These are phyloP conservation scores for Nakataea oryzae DNA, from an alignment of 2,329 filamentous ascomycete genomes.

Conservation along the genomic window DNA sequence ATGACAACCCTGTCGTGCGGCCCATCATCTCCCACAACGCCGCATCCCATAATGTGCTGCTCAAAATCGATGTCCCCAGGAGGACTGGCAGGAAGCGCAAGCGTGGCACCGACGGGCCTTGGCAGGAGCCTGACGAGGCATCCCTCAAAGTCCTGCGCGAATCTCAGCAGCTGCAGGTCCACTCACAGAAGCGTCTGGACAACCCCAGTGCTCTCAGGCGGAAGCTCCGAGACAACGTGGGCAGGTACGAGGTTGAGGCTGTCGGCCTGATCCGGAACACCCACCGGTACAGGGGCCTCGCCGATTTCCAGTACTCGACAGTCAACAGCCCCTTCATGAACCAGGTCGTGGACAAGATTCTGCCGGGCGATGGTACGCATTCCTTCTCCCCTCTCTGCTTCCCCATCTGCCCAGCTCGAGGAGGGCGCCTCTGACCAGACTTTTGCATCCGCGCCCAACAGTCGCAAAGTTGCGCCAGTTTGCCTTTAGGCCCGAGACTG, in stretches of 20 bases:
- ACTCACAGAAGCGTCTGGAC: constrained; percentile 21
- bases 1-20: constrained; percentile 68
- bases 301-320: constrained; percentile 79
- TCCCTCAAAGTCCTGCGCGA: neutral
- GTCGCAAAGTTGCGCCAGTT: constrained; percentile 49
- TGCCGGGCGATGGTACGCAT: constrained; percentile 58
- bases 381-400: constrained; percentile 8
- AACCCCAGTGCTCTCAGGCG: constrained; percentile 45
- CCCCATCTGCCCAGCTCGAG: neutral
- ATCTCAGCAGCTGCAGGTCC: neutral
- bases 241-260: constrained; percentile 55
- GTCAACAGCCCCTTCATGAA: constrained; percentile 58
- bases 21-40: constrained; percentile 69
- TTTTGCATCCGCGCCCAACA: constrained; percentile 20
- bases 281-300: constrained; percentile 76
- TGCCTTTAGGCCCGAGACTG: constrained; percentile 52
- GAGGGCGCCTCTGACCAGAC: neutral
- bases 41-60: constrained; percentile 69
- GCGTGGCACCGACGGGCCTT: constrained; percentile 61
- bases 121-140: constrained; percentile 34
- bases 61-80: constrained; percentile 80
- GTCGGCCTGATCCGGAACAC: constrained; percentile 67
- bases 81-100: constrained; percentile 80
- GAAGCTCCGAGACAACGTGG: constrained; percentile 60
- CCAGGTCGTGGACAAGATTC: constrained; percentile 58